Percentiles rank a stretch among this genome's conserved stretches.
Evolutionary conservation across 305 asterid genomes (phyloP).

Genomic region (Withania somnifera): DNA sequence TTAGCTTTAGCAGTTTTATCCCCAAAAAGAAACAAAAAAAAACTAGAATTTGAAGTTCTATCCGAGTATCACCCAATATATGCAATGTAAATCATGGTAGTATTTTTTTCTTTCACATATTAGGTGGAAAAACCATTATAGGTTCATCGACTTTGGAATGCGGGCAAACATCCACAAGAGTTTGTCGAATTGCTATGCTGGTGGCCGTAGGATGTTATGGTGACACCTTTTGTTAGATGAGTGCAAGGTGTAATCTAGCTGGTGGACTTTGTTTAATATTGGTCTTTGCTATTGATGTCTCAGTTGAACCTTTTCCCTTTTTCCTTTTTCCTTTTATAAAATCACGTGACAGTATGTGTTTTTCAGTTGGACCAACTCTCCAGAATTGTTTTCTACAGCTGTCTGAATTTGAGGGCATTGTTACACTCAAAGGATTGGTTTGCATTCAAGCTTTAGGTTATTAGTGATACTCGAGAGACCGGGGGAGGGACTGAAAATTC

Average conservation of each 20-base stretch:
- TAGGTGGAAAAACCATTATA: slow-evolving; percentile 1
- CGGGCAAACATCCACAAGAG: not conserved
- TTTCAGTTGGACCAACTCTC: not conserved
- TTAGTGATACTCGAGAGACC: too few relatives aligned
- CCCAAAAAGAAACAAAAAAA: not conserved
- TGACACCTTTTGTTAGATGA: not conserved
- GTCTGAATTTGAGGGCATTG: not conserved
- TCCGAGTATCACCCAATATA: not conserved
- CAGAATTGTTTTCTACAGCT: not conserved
- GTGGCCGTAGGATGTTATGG: not conserved
- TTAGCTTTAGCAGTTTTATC: not conserved
- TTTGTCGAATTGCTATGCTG: not conserved
- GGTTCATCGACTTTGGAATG: not conserved
- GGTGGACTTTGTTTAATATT: not conserved
- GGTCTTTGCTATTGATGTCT: not conserved
- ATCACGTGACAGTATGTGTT: not conserved
- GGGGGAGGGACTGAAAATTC: too few relatives aligned
- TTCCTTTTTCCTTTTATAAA: not conserved
- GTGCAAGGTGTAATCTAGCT: not conserved
- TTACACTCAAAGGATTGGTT: not conserved
- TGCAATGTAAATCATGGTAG: not conserved
- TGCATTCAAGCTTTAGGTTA: not conserved
- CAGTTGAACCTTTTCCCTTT: not conserved
- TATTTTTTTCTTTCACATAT: not conserved
- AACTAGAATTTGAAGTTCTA: not conserved